These are phyloP conservation scores for Dryadomyces sulphureus DNA, from an alignment of 2,329 filamentous ascomycete genomes.

Conservation along the genomic window DNA sequence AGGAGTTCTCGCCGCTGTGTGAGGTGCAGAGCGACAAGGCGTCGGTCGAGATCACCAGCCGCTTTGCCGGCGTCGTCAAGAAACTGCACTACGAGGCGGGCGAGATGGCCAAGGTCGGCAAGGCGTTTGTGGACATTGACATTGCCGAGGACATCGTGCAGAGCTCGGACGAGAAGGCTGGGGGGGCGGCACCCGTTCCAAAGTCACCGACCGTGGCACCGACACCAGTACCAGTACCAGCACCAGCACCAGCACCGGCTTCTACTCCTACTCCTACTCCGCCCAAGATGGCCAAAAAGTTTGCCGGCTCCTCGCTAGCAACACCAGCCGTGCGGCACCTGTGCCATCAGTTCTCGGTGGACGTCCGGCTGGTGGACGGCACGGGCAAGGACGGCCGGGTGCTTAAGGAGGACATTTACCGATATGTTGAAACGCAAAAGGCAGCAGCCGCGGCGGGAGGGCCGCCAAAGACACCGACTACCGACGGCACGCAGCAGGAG, in stretches of 20 bases:
- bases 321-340: conserved; percentile 88
- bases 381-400: conserved; percentile 87
- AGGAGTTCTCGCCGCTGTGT: conserved; percentile 95
- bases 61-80: conserved; percentile 90
- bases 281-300: conserved; percentile 28
- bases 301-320: conserved; percentile 50
- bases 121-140: conserved; percentile 89
- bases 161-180: conserved; percentile 8
- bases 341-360: conserved; percentile 62
- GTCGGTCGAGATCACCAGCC: conserved; percentile 78
- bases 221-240: neutral
- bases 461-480: conserved; percentile 9
- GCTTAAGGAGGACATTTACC: conserved; percentile 79
- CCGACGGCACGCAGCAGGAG: conserved; percentile 48
- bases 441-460: conserved; percentile 9
- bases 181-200: neutral
- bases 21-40: conserved; percentile 99
- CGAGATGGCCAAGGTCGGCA: conserved; percentile 90
- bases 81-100: conserved; percentile 91
- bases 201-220: neutral
- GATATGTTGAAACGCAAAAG: conserved; percentile 43
- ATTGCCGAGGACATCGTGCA: conserved; percentile 54
- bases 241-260: neutral
- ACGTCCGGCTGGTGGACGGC: conserved; percentile 65
- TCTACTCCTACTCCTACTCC: neutral